Evolutionary conservation across 2,329 filamentous ascomycete genomes (phyloP).

Genomic region (Ascochyta pisi): DNA sequence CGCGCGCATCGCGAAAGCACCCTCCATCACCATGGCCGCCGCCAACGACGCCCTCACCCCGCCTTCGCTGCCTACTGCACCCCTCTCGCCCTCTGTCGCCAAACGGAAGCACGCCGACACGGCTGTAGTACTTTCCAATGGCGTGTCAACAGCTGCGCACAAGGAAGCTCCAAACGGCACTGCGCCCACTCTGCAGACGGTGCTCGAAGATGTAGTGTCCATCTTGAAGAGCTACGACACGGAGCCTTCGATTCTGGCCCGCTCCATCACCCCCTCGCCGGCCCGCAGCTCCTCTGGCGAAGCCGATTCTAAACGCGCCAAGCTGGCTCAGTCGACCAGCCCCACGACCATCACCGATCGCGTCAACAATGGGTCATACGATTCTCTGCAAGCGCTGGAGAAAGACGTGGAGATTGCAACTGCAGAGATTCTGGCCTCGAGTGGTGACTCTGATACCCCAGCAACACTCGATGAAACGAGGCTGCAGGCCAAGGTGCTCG

Average conservation of each 20-base stretch:
- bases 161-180: slow-evolving; percentile 22
- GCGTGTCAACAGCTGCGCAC: slow-evolving; percentile 35
- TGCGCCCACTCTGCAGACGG: slow-evolving; percentile 38
- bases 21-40: slow-evolving; percentile 42
- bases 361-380: slow-evolving; percentile 50
- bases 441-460: slow-evolving; percentile 36
- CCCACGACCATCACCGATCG: slow-evolving; percentile 48
- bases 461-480: slow-evolving; percentile 45
- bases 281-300: slow-evolving; percentile 47
- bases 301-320: slow-evolving; percentile 55
- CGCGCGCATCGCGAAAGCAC: slow-evolving; percentile 42
- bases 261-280: slow-evolving; percentile 41
- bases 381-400: slow-evolving; percentile 51
- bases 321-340: slow-evolving; percentile 45
- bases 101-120: slow-evolving; percentile 57
- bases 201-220: slow-evolving; percentile 51
- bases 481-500: slow-evolving; percentile 41
- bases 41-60: slow-evolving; percentile 48
- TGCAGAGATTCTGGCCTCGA: slow-evolving; percentile 47
- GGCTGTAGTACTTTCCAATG: slow-evolving; percentile 36
- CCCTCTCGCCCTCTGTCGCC: slow-evolving; percentile 39
- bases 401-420: slow-evolving; percentile 52
- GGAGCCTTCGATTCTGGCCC: slow-evolving; percentile 54
- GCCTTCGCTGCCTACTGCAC: slow-evolving; percentile 35
- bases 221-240: slow-evolving; percentile 55